Percentiles rank a stretch among this genome's conserved stretches.
These are phyloP conservation scores for Solanum hybrid DNA, from an alignment of 305 asterid genomes.

Conservation along the genomic window DNA sequence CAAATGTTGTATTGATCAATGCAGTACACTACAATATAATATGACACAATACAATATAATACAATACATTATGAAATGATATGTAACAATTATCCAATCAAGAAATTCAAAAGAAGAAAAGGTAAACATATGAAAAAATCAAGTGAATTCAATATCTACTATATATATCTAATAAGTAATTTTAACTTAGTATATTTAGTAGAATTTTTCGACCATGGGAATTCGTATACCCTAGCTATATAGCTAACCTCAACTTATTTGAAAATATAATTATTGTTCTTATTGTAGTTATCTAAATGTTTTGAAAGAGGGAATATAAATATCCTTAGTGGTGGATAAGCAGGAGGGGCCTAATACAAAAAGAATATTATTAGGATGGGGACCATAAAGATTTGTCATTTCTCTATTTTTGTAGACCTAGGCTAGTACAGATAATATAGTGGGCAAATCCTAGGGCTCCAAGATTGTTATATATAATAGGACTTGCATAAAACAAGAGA, in stretches of 20 bases:
- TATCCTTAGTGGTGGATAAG: slow-evolving; percentile 7
- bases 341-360: background rate
- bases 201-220: background rate
- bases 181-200: background rate
- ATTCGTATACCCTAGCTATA: background rate
- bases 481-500: background rate
- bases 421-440: background rate
- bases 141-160: background rate
- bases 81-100: background rate
- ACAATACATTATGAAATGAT: background rate
- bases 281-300: background rate
- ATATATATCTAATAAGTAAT: background rate
- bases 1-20: too few species aligned
- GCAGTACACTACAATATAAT: too few species aligned
- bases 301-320: background rate
- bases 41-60: background rate
- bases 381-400: background rate
- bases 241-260: background rate
- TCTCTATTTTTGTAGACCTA: background rate
- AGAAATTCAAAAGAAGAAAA: background rate
- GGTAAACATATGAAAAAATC: background rate
- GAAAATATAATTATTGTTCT: background rate
- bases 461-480: slow-evolving; percentile 4
- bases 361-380: background rate
- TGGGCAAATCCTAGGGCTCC: background rate